Conservation (phyloP, 2,329 filamentous ascomycete species). For the Cryphonectria nitschkei region DNA sequence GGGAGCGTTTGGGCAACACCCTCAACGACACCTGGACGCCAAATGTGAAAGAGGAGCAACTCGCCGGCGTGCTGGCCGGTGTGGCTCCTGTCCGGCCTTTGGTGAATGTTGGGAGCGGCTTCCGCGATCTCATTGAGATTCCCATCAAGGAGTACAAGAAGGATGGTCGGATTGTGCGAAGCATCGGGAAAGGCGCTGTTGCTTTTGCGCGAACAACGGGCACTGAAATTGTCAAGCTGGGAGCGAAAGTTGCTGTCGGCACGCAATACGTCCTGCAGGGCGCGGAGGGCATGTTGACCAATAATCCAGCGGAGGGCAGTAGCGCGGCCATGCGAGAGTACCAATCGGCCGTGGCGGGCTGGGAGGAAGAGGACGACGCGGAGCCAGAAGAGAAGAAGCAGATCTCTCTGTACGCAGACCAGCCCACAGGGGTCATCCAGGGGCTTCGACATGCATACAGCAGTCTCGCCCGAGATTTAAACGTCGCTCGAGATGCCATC, state of each 20-base stretch:
- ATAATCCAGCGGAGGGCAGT: slow-evolving; percentile 42
- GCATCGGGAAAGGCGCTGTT: slow-evolving; percentile 85
- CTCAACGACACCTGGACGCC: slow-evolving; percentile 97
- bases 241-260: slow-evolving; percentile 91
- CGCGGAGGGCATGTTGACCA: slow-evolving; percentile 76
- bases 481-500: slow-evolving; percentile 85
- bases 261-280: slow-evolving; percentile 92
- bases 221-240: slow-evolving; percentile 90
- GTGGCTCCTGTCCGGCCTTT: slow-evolving; percentile 87
- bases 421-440: slow-evolving; percentile 86
- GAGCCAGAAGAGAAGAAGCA: slow-evolving; percentile 75
- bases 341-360: slow-evolving; percentile 28
- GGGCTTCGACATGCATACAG: slow-evolving; percentile 82
- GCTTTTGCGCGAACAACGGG: slow-evolving; percentile 93
- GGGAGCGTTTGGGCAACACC: slow-evolving; percentile 85
- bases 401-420: slow-evolving; percentile 90
- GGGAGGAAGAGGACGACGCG: slow-evolving; percentile 59
- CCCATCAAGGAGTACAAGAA: slow-evolving; percentile 92
- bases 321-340: slow-evolving; percentile 29
- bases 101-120: slow-evolving; percentile 86
- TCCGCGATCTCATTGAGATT: slow-evolving; percentile 84
- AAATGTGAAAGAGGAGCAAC: slow-evolving; percentile 86
- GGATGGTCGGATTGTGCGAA: slow-evolving; percentile 88
- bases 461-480: slow-evolving; percentile 83
- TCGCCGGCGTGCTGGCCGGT: slow-evolving; percentile 85